phyloP scores from a whole-genome alignment of 2,329 filamentous ascomycete genomes.

The Zopfia rhizophila region DNA sequence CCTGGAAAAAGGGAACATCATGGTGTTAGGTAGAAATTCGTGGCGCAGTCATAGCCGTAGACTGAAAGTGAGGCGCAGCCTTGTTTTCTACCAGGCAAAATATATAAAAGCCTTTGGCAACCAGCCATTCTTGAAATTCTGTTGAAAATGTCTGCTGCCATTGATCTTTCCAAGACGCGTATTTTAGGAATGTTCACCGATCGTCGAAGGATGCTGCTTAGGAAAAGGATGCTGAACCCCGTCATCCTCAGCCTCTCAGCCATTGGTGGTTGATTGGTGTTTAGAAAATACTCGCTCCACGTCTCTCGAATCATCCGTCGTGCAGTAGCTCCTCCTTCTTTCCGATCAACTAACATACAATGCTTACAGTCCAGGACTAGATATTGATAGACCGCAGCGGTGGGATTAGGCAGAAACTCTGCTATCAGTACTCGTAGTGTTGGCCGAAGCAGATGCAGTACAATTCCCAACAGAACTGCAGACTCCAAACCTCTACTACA shows the following conservation, averaged over 20 bases:
- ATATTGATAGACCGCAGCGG: constrained; percentile 1
- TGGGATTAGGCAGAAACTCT: constrained; percentile 15
- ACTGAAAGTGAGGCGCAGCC: constrained; percentile 50
- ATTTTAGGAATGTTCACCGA: constrained; percentile 2
- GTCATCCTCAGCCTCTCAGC: constrained; percentile 13
- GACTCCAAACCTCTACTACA: constrained; percentile 15
- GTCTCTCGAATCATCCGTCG: background rate
- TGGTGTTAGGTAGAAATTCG: constrained; percentile 31
- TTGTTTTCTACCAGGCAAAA: constrained; percentile 18
- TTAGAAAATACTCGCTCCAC: too few relatives aligned
- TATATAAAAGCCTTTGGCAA: constrained; percentile 32
- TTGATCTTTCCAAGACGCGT: constrained; percentile 1
- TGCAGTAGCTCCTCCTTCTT: constrained; percentile 5
- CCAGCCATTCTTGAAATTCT: too few relatives aligned
- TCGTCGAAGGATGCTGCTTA: constrained; percentile 31
- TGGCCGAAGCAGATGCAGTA: constrained; percentile 1
- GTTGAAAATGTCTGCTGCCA: background rate
- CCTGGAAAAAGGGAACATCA: constrained; percentile 24
- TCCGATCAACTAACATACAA: constrained; percentile 5
- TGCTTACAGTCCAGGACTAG: constrained; percentile 10
- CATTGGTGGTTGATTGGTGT: constrained; percentile 4
- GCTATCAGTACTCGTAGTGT: background rate
- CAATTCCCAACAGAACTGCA: constrained; percentile 16
- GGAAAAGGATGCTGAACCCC: constrained; percentile 33
- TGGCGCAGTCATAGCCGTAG: background rate